Base-by-base conservation (phyloP, 2,329 filamentous ascomycete species). In the Aureobasidium sp. region DNA sequence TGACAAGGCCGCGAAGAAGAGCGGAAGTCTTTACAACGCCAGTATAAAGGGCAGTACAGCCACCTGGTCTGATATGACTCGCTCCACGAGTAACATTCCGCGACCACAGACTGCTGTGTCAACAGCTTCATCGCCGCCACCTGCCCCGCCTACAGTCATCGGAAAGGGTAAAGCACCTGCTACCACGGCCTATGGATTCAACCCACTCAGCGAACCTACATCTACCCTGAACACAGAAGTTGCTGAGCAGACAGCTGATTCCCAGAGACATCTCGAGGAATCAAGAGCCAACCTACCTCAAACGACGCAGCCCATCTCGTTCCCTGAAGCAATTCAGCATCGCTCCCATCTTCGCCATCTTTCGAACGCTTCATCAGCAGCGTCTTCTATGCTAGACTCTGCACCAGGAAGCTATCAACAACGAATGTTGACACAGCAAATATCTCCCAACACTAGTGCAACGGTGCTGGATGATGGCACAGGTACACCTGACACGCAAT, bases 361-460 rank as follows among this genome's bases (percentile, higher is more conserved):
- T 74, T 96, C 91, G 65, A 96, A 88, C 67, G 88, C 90, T 1
- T 96, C 92, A 0, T 96, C 91, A 0, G 83, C 89, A 0, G 86
- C 86, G 9, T 95, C 91, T 0, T 96, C 90, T 0, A 79, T 87
- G 13, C 79, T 85, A 0, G 90, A 93, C 55, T 89, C 87, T 36
- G 77, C 80, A 1, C 77, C 79, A 1, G 82, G 78, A 34, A 86
- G 66, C 42, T 55, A 61, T 34, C 59, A 55, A 15, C 59, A 55
- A 36, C 59, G 39, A 5, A 36, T 50, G 29, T n/a, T 50, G n/a
- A 53, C 39, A 10, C 39, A 53, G 3, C 58, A 61, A 9, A 44
- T 47, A 30, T 61, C 58, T 13, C 47, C 47, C 13, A 61, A 61
- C 13, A 32, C 59, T 7, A 54, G 48, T 32, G 59, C 47, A 13